Percentiles rank a stretch among this genome's conserved stretches.
Evolutionary conservation across 768 basidiomycete species (phyloP).

Genomic region (Serendipita sp.): DNA sequence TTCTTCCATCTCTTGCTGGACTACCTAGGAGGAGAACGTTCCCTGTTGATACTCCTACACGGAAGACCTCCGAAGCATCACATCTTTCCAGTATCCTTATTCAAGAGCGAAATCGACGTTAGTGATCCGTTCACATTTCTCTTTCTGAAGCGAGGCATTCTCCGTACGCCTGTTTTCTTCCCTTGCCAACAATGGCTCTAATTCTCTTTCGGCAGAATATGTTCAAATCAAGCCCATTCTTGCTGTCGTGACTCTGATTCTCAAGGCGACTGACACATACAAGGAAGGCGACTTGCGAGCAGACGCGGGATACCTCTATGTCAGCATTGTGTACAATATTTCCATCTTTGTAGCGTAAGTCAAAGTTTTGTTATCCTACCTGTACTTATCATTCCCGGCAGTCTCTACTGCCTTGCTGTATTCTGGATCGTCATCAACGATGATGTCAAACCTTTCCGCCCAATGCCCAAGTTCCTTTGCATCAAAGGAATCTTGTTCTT

Average conservation of each 20-base stretch:
- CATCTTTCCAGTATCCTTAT: conserved; percentile 73
- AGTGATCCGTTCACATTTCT: conserved; percentile 92
- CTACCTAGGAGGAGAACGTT: conserved; percentile 86
- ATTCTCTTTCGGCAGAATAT: conserved; percentile 50
- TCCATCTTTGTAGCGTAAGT: conserved; percentile 19
- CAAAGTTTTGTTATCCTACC: conserved; percentile 16
- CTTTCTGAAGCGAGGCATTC: conserved; percentile 84
- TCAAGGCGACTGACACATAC: conserved; percentile 78
- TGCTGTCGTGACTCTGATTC: conserved; percentile 64
- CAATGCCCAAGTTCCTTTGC: conserved; percentile 93
- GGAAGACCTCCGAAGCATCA: conserved; percentile 80
- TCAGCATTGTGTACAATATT: conserved; percentile 48
- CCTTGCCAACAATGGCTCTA: conserved; percentile 2
- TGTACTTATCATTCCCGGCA: conserved; percentile 72
- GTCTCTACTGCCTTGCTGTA: conserved; percentile 82
- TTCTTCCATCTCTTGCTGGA: conserved; percentile 72
- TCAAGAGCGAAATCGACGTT: conserved; percentile 74
- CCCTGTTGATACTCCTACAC: conserved; percentile 79
- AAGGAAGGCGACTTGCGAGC: conserved; percentile 77
- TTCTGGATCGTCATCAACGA: conserved; percentile 90
- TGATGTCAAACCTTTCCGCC: conserved; percentile 85
- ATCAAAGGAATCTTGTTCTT: conserved; percentile 98
- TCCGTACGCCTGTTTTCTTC: conserved; percentile 43
- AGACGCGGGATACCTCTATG: conserved; percentile 80
- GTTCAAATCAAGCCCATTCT: conserved; percentile 91